Evolutionary conservation across 352 stramenopile species (phyloP), one percentile per base, ranked within the genome.

Genomic region (Phytopythium sindhum): DNA sequence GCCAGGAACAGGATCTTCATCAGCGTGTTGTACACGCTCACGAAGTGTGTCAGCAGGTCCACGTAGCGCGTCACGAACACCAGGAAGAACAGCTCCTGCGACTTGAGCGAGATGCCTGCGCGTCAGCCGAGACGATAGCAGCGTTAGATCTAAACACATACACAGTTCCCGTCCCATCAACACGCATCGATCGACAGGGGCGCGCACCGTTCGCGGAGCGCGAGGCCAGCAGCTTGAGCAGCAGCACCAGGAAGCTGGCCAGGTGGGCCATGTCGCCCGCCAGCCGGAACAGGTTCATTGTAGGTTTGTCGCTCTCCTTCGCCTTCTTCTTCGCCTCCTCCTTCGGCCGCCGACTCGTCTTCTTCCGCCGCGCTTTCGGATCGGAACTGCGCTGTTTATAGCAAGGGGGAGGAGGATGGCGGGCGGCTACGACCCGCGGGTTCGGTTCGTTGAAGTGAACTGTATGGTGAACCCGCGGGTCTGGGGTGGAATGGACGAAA

Each of bases 1-100:
- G 76, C 74, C 57, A 99, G 96, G 80, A 99, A 99, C 11, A 99
- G 75, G 26, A 99, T 67, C 79, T 99, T 99, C 97, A 99, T 99
- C 53, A 90, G 66, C 31, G 91, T 98, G 80, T 99, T 99, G 89
- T 99, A 99, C 23, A 99, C 52, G 60, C 89, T 94, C 74, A 97
- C 86, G 63, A 90, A 96, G 77, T 94, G 86, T 67, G 93, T 98
- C 69, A 99, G 99, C 9, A 99, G 82, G 68, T 99, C 98, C 56
- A 99, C 72, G 82, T 99, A 99, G 51, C 91, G 93, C 24, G 96
- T 98, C 17, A 99, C 68, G 71, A 99, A 99, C 37, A 99, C 97
- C 14, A 99, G 69, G 65, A 99, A 94, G 81, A 99, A 99, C 33
- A 99, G 94, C 77, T 99, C 97, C 74, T 99, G 97, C 54, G 97